Evolutionary conservation across 108 stramenopile genomes (phyloP).

Genomic region (Fragilaria radians): DNA sequence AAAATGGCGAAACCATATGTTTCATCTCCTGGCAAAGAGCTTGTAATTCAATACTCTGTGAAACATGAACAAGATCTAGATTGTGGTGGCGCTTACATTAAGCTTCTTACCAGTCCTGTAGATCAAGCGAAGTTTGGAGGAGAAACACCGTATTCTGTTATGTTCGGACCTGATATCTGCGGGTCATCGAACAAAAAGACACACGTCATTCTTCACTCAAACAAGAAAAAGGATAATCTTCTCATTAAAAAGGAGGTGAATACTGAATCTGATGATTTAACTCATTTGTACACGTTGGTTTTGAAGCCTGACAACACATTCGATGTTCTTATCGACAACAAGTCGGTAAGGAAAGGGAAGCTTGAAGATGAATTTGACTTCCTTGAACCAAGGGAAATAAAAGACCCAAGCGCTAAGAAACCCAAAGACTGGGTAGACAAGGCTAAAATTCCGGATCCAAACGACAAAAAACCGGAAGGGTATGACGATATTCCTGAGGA

Average conservation of each 20-base stretch:
- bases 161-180: slow-evolving; percentile 99
- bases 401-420: slow-evolving; percentile 93
- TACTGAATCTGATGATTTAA: slow-evolving; percentile 82
- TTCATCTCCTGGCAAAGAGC: slow-evolving; percentile 81
- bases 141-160: slow-evolving; percentile 95
- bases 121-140: slow-evolving; percentile 90
- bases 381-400: slow-evolving; percentile 84
- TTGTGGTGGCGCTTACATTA: slow-evolving; percentile 99
- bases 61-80: slow-evolving; percentile 97
- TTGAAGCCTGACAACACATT: slow-evolving; percentile 93
- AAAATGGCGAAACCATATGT: slow-evolving; percentile 74
- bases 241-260: slow-evolving; percentile 92
- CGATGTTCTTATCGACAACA: slow-evolving; percentile 96
- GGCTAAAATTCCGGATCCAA: slow-evolving; percentile 91
- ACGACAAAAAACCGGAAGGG: slow-evolving; percentile 95
- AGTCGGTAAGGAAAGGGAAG: slow-evolving; percentile 84
- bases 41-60: slow-evolving; percentile 95
- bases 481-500: slow-evolving; percentile 90
- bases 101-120: slow-evolving; percentile 87
- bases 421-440: slow-evolving; percentile 98
- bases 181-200: slow-evolving; percentile 89
- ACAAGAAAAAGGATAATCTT: slow-evolving; percentile 89
- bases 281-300: slow-evolving; percentile 97
- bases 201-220: slow-evolving; percentile 96
- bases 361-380: slow-evolving; percentile 97